Base-by-base conservation (phyloP, 768 basidiomycete genomes). In the Clathrus columnatus region DNA sequence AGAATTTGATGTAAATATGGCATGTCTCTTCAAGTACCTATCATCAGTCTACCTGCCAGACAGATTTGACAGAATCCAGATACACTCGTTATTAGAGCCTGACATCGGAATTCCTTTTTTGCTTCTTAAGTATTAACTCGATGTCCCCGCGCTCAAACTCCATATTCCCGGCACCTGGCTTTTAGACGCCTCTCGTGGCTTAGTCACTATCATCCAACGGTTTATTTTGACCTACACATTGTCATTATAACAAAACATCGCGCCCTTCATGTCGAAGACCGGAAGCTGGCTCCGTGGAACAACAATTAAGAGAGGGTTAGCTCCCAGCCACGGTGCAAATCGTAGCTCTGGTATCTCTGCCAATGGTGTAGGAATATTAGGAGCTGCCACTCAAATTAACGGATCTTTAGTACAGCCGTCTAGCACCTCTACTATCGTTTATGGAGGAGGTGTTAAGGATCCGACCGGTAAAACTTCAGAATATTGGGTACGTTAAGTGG, bases 391-490 rank as follows among this genome's bases (percentile, higher is more conserved):
- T 2, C 81, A 86, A 17, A 80, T 82, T 4, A 79, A 74, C 10
- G 87, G 86, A 0, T 84, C 81, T 2, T 78, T 83, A 60, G 72
- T 85, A 5, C 84, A 84, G 63, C 36, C 36, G 36, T 14, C 36
- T n/a, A 82, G 81, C 60, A 85, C 88, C 0, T 86, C 87, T 1
- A 70, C 78, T 0, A 87, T 84, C 0, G 71, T 87, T 61, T 90
- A 85, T 62, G 85, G 84, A 27, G 89, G 89, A 20, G 89, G 89
- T 17, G 84, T 92, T 61, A 91, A 91, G 67, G 89, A 92, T 76
- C 75, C 82, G 0, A 88, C 90, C 23, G 90, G 89, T 7, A 75
- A 89, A 66, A 87, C 83, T 0, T 73, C 84, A 2, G 89, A 91
- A 65, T 91, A 79, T 72, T 90, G 81, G 61, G 90, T 91, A 61